A percentile compares a stretch with the other conserved stretches of the same genome.
Conservation (phyloP, 768 basidiomycete genomes). For the Tremella fuciformis region DNA sequence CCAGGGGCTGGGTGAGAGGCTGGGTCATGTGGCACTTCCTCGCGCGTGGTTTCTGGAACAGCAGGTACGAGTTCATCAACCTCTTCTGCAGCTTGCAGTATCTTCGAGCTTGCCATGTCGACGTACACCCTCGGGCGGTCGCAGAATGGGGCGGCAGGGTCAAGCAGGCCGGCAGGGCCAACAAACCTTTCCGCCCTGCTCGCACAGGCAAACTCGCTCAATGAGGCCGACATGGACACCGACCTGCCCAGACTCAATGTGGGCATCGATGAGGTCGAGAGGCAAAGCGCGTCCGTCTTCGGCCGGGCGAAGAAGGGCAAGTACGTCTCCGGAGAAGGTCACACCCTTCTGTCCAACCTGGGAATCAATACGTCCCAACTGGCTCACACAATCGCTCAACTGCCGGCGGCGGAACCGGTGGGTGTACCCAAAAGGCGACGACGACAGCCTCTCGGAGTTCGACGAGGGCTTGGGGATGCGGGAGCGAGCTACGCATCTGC, state of each 20-base stretch:
- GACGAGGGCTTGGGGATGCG: conserved; percentile 10
- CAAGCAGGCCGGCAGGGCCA: conserved; percentile 19
- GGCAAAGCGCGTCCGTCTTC: conserved; percentile 75
- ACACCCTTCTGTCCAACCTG: conserved; percentile 85
- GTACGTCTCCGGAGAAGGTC: conserved; percentile 30
- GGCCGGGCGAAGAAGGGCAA: conserved; percentile 39
- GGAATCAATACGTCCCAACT: conserved; percentile 90
- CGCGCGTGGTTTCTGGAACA: no score
- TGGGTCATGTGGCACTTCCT: no score
- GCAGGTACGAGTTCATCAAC: no score
- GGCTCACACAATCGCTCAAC: conserved; percentile 63
- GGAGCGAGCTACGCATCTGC: conserved; percentile 14
- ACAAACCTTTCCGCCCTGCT: conserved; percentile 33
- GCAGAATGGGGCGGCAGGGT: conserved; percentile 5
- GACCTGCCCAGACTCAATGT: conserved; percentile 85
- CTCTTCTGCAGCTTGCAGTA: no score
- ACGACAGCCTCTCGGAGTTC: conserved; percentile 2
- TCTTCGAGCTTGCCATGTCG: conserved; percentile 12
- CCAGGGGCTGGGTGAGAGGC: no score
- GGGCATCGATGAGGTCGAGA: conserved; percentile 91
- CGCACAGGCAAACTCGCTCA: conserved; percentile 41
- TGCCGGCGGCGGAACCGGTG: conserved; percentile 16
- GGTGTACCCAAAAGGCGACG: neutral
- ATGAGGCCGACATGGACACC: conserved; percentile 50
- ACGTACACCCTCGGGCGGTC: conserved; percentile 16